Conservation (phyloP, 2,329 filamentous ascomycete genomes). For the Catunica adiposa region DNA sequence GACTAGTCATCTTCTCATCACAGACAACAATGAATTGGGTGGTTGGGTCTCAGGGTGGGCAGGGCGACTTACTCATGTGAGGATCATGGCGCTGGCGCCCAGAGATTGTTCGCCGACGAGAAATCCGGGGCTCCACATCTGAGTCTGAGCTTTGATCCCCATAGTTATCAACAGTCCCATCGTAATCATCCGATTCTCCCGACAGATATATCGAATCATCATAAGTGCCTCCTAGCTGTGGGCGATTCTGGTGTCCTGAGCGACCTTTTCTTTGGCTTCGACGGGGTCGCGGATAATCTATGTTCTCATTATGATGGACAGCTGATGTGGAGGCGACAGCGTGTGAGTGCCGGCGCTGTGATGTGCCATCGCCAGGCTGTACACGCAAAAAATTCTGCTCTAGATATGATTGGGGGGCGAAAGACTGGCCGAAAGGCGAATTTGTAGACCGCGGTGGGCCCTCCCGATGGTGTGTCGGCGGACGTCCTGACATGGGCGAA, state of each 20-base stretch:
- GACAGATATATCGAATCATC: conserved; percentile 2
- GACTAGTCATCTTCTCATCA: too few relatives aligned
- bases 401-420: conserved; percentile 9
- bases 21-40: too few relatives aligned
- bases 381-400: conserved; percentile 2
- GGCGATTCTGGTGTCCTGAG: too few relatives aligned
- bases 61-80: too few relatives aligned
- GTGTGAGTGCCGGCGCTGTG: conserved; percentile 7
- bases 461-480: neutral
- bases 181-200: conserved; percentile 1
- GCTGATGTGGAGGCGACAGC: conserved; percentile 4
- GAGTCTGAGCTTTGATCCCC: neutral
- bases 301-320: conserved; percentile 3
- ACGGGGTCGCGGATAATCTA: neutral
- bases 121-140: neutral
- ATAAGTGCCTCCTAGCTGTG: neutral
- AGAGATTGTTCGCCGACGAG: neutral
- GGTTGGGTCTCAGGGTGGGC: too few relatives aligned
- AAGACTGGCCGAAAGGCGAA: conserved; percentile 16
- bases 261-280: neutral
- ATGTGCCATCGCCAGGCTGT: conserved; percentile 1
- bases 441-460: conserved; percentile 10
- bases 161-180: neutral
- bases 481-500: neutral
- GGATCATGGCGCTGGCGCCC: neutral